Base-by-base conservation (phyloP, 495 filamentous ascomycete genomes). In the Pyrenula aspistea region DNA sequence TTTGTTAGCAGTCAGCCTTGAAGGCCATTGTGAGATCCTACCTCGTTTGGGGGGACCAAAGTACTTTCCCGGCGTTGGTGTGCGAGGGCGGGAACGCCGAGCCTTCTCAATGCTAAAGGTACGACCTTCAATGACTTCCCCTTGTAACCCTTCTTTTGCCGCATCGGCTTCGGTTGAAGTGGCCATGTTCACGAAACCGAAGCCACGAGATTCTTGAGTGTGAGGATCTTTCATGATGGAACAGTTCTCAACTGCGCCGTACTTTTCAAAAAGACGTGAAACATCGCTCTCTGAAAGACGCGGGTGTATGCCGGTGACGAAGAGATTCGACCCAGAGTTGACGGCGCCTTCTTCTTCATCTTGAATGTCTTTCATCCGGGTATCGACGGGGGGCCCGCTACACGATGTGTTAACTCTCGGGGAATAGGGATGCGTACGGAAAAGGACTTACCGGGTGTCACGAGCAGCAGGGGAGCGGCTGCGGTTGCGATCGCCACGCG, bases 181-280 rank as follows among this genome's bases (percentile, higher is more conserved):
- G 48, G 85, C 82, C 91, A 97, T 96, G 78, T 97, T 97, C 68
- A 99, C 94, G 75, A 99, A 99, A 56, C 94, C 93, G 62, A 99
- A 99, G 62, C 93, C 93, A 77, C 93, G 94, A 61, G 91, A 96
- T 73, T 97, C 94, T 74, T 95, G 91, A 62, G 87, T 91, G 71
- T 97, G 94, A 56, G 93, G 93, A 68, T 97, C 94, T 64, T 91
- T 79, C 94, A 99, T 97, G 78, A 99, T 99, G 63, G 96, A 93
- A 76, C 91, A 96, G 74, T 94, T 96, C 73, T 96, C 92, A 31
- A 99, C 93, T 68, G 92, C 88, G 62, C 93, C 93, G 62, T 96
- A 97, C 73, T 97, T 99, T 74, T 95, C 90, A 64, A 97, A 99
- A 49, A 99, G 85, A 71, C 89, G 89, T 49, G 88, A 85, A 55